These are phyloP conservation scores for Lizanozyma gosingica DNA, from an alignment of 1,139 yeast genomes.

Conservation along the genomic window DNA sequence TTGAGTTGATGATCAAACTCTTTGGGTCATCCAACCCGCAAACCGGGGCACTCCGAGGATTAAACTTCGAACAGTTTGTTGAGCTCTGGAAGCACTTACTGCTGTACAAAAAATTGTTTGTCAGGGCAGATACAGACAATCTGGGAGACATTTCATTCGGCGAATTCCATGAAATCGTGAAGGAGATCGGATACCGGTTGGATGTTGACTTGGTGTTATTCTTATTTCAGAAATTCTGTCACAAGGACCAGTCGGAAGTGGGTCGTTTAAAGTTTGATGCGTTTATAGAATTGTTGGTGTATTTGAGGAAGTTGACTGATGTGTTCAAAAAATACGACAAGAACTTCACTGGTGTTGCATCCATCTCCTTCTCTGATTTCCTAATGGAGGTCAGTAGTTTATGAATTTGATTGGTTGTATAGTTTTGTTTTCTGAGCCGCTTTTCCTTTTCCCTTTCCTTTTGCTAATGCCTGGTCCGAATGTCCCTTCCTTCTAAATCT, in stretches of 20 bases:
- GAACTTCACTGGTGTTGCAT: constrained; percentile 70
- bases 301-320: constrained; percentile 70
- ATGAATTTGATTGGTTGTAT: constrained; percentile 2
- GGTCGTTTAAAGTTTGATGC: constrained; percentile 70
- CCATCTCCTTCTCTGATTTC: constrained; percentile 71
- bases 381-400: constrained; percentile 51
- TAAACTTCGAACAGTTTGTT: constrained; percentile 60
- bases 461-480: too few species aligned
- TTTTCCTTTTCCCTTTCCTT: too few species aligned
- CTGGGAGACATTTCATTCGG: constrained; percentile 59
- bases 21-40: constrained; percentile 40
- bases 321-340: constrained; percentile 69
- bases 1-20: constrained; percentile 55
- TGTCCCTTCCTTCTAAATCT: too few species aligned
- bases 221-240: constrained; percentile 49
- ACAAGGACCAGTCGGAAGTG: constrained; percentile 12
- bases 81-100: constrained; percentile 64
- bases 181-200: constrained; percentile 61
- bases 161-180: constrained; percentile 59
- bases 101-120: constrained; percentile 63
- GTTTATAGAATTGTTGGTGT: constrained; percentile 73
- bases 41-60: constrained; percentile 30
- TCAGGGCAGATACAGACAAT: constrained; percentile 52
- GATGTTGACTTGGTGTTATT: constrained; percentile 55
- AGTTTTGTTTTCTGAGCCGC: too few species aligned